Conservation (phyloP, 1,284 basidiomycete genomes). For the Thecaphora thlaspeos region DNA sequence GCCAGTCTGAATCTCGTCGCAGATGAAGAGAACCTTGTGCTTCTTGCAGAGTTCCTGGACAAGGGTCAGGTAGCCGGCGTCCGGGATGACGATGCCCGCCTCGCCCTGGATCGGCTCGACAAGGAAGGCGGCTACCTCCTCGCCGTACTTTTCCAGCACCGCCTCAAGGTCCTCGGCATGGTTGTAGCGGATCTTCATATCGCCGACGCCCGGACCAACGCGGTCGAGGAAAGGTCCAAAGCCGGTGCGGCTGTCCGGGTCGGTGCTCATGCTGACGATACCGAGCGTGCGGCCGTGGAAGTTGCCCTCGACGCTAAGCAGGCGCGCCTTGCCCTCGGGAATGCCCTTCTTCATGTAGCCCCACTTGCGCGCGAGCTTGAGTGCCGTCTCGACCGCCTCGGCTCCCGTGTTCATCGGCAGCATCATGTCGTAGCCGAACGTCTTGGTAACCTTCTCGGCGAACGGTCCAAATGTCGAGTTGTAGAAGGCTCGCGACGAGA, state of each 20-base stretch:
- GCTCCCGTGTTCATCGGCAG: slow-evolving; percentile 99
- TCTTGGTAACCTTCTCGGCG: slow-evolving; percentile 77
- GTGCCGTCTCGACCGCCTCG: slow-evolving; percentile 85
- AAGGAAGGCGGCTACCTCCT: slow-evolving; percentile 86
- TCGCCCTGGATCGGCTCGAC: slow-evolving; percentile 98
- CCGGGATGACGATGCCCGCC: slow-evolving; percentile 91
- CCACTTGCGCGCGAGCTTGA: slow-evolving; percentile 61
- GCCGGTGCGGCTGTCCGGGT: slow-evolving; percentile 79
- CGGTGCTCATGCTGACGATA: slow-evolving; percentile 92
- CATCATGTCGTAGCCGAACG: slow-evolving; percentile 70
- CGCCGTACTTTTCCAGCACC: slow-evolving; percentile 77
- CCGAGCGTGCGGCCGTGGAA: slow-evolving; percentile 95
- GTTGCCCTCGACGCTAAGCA: slow-evolving; percentile 85
- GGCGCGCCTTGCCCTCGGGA: slow-evolving; percentile 76
- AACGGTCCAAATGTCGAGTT: slow-evolving; percentile 87
- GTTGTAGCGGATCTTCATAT: slow-evolving; percentile 51
- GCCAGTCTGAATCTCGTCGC: slow-evolving; percentile 91
- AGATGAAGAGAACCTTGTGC: slow-evolving; percentile 91
- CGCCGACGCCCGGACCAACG: slow-evolving; percentile 69
- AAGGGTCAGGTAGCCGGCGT: slow-evolving; percentile 78
- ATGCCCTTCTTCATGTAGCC: slow-evolving; percentile 70
- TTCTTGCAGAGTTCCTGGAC: slow-evolving; percentile 83
- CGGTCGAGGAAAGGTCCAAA: slow-evolving; percentile 88
- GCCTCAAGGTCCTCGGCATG: slow-evolving; percentile 71
- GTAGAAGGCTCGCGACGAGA: slow-evolving; percentile 95